Conservation (phyloP, 768 basidiomycete species). For the Gymnopilus junonius region DNA sequence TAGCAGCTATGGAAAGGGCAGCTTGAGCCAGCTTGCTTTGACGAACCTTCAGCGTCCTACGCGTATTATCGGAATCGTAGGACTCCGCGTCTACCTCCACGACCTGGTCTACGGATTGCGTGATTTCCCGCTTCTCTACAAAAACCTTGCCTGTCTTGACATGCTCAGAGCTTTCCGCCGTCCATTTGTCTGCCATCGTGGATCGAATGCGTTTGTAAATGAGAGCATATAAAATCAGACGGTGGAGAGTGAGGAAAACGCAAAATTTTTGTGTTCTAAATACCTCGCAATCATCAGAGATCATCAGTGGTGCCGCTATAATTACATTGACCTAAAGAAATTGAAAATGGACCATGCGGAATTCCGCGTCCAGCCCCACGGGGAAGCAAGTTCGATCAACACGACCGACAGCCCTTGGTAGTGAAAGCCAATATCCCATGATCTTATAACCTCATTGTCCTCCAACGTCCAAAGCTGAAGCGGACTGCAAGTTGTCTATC, state of each 20-base stretch:
- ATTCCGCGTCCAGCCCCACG: neutral
- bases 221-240: neutral
- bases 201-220: neutral
- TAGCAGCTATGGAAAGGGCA: neutral
- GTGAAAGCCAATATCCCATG: neutral
- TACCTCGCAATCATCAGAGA: neutral
- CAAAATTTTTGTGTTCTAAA: neutral
- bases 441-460: no score
- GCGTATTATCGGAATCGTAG: slow-evolving; percentile 18
- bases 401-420: neutral
- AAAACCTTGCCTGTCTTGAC: neutral
- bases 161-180: neutral
- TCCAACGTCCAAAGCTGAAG: no score
- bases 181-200: slow-evolving; percentile 3
- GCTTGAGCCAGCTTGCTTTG: no score
- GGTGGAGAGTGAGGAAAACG: neutral
- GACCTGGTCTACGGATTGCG: slow-evolving; percentile 4
- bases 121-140: slow-evolving; percentile 3
- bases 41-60: slow-evolving; percentile 26
- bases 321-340: neutral
- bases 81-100: slow-evolving; percentile 12
- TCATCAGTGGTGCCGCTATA: neutral
- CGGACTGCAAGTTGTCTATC: no score
- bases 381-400: neutral
- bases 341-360: neutral